Evolutionary conservation across 306 rosid genomes (phyloP).

Genomic region (Pyrus bretschneideri): DNA sequence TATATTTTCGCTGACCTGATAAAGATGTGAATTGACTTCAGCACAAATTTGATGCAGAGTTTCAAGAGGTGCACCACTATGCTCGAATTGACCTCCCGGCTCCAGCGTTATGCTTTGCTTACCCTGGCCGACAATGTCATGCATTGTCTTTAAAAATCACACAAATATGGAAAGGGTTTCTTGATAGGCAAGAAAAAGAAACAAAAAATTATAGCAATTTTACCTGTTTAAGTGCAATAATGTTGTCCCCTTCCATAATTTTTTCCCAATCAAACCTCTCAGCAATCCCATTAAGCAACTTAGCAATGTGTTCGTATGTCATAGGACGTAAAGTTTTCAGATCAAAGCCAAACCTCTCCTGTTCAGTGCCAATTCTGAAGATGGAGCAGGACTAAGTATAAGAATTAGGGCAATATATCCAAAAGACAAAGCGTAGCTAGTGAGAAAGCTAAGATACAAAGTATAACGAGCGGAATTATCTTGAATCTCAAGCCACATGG

Average conservation of each 20-base stretch:
- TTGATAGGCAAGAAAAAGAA: not conserved
- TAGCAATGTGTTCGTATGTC: conserved; percentile 80
- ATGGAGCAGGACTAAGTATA: not conserved
- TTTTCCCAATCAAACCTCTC: conserved; percentile 98
- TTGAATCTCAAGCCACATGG: not conserved
- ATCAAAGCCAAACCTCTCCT: conserved; percentile 96
- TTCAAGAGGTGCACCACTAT: conserved; percentile 97
- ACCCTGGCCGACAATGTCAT: conserved; percentile 51
- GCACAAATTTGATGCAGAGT: conserved; percentile 97
- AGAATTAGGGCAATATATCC: not conserved
- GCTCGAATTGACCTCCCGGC: conserved; percentile 99
- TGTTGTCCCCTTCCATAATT: conserved; percentile 75
- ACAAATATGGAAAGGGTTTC: not conserved
- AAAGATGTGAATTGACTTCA: conserved; percentile 89
- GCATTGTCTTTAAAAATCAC: not conserved
- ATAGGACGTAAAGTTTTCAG: conserved; percentile 66
- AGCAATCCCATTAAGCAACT: conserved; percentile 66
- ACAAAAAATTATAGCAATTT: not conserved
- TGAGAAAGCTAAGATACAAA: not conserved
- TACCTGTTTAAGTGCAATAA: conserved; percentile 95
- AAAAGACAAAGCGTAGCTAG: not conserved
- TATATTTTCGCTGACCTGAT: conserved; percentile 49
- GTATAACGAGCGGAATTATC: not conserved
- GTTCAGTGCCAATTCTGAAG: conserved; percentile 92
- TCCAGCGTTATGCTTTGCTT: conserved; percentile 93